These are phyloP conservation scores for Colletotrichum melonis DNA, from an alignment of 2,329 filamentous ascomycete species.

Conservation along the genomic window DNA sequence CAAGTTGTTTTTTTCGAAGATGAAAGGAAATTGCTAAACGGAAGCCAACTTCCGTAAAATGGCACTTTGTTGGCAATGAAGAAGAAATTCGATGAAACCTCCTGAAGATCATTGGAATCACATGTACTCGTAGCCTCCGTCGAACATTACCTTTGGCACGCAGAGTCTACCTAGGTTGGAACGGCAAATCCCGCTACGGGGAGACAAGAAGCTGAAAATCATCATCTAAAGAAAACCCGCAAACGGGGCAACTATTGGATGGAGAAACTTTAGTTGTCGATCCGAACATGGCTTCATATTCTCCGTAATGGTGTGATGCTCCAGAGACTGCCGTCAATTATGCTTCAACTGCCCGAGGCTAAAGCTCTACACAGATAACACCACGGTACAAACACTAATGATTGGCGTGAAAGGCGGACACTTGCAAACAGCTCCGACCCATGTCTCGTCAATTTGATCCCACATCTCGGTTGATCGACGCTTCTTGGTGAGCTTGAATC, in stretches of 20 bases:
- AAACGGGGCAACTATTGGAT: constrained; percentile 14
- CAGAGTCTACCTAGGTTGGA: neutral
- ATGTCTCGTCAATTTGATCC: neutral
- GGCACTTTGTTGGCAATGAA: neutral
- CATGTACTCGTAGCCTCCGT: neutral
- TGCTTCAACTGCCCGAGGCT: constrained; percentile 24
- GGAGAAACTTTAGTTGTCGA: constrained; percentile 19
- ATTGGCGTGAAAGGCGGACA: neutral
- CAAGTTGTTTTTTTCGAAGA: neutral
- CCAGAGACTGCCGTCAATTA: constrained; percentile 1
- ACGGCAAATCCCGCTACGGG: neutral
- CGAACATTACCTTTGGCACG: neutral
- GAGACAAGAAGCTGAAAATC: neutral
- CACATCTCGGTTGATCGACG: constrained; percentile 25
- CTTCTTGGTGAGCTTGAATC: constrained; percentile 9
- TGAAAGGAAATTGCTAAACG: neutral
- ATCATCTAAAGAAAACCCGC: constrained; percentile 13
- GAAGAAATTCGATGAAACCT: neutral
- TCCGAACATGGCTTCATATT: constrained; percentile 8
- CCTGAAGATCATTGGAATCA: neutral
- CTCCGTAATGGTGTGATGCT: constrained; percentile 1
- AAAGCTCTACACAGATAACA: neutral
- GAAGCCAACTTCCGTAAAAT: neutral
- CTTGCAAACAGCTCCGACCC: neutral
- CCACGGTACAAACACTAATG: neutral